Evolutionary conservation across 345 rosid species (phyloP).

Genomic region (Erysimum cheiranthoides): DNA sequence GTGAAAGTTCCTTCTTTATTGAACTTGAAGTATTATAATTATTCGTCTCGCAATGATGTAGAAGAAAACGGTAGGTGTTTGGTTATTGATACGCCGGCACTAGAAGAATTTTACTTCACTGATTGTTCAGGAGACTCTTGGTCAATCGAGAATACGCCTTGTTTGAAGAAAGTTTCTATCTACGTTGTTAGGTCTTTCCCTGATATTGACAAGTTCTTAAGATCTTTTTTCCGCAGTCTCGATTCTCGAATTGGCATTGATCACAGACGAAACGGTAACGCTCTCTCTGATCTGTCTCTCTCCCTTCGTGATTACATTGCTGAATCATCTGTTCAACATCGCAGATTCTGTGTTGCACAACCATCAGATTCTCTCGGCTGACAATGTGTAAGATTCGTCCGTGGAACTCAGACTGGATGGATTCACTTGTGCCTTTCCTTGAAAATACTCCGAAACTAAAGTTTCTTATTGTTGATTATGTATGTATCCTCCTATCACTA

Average conservation of each 20-base stretch:
- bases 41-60: neutral
- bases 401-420: neutral
- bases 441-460: neutral
- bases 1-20: slow-evolving; percentile 5
- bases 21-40: neutral
- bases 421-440: neutral
- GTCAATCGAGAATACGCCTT: neutral
- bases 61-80: neutral
- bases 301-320: too few relatives aligned
- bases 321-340: too few relatives aligned
- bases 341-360: neutral
- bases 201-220: neutral
- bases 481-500: neutral
- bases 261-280: neutral
- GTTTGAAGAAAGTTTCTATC: neutral
- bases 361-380: neutral
- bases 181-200: neutral
- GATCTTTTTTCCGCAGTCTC: neutral
- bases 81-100: slow-evolving; percentile 3
- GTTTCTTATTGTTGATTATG: neutral
- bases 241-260: neutral
- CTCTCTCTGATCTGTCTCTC: neutral
- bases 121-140: neutral
- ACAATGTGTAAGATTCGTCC: neutral
- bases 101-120: neutral